Evolutionary conservation across 1,284 basidiomycete species (phyloP), one percentile per base, ranked within the genome.

Genomic region (Irpex lacteus): DNA sequence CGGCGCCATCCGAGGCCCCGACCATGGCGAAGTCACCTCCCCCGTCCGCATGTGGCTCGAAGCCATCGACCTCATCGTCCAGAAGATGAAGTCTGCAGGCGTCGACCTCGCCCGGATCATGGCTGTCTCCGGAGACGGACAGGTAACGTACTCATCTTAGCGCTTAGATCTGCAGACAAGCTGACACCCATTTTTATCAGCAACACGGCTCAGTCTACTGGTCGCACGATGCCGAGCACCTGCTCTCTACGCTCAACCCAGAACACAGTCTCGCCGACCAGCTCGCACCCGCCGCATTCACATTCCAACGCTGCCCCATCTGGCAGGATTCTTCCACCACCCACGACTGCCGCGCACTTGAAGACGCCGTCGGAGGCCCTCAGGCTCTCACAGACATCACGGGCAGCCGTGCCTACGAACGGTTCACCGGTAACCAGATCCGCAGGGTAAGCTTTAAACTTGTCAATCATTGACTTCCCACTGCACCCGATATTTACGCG

Each of bases 201-300:
- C 95, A 97, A 90, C 95, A 97, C 73, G 94, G 94, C 8, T 94
- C 92, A 1, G 92, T 96, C 7, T 96, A 92, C 74, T 96, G 93
- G 90, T 91, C 91, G 0, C 70, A 77, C 8, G 76, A 80, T 2
- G 90, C 90, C 0, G 80, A 84, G 55, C 61, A 66, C 0, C 72
- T 86, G 5, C 82, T 96, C 6, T 76, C 81, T 1, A 77, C 76
- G 1, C 80, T 95, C 52, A 81, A 90, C 70, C 68, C 88, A 1
- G 68, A 71, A 1, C 75, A 82, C 61, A 72, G 83, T 0, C 80
- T 96, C 3, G 75, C 78, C 8, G 80, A 71, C 7, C 88, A 90
- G 70, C 76, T 91, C 52, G 76, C 77, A 15, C 85, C 86, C 0
- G 70, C 70, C 5, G 91, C 92, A 0, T 95, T 96, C 75, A 90